Percentiles rank a stretch among this genome's conserved stretches.
These are phyloP conservation scores for Saccharomycopsis fibuligera DNA, from an alignment of 805 yeast species.

Conservation along the genomic window DNA sequence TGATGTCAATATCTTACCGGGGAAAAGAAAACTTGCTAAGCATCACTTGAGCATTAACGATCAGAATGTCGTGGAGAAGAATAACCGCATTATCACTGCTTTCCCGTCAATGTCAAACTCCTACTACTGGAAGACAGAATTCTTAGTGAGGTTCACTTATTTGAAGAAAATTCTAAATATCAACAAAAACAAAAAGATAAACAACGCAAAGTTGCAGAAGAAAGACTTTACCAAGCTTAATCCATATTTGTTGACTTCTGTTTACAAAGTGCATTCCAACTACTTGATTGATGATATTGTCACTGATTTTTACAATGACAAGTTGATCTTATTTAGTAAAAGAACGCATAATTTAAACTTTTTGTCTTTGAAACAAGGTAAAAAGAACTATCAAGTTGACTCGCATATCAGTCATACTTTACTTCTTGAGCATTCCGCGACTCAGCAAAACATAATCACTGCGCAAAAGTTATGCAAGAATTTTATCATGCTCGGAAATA, in stretches of 20 bases:
- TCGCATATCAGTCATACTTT: background rate
- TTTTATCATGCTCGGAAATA: slow-evolving; percentile 9
- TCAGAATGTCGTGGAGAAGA: slow-evolving; percentile 1
- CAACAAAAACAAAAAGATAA: slow-evolving; percentile 10
- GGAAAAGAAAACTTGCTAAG: slow-evolving; percentile 8
- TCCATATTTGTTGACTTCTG: slow-evolving; percentile 13
- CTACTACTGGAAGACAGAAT: slow-evolving; percentile 17
- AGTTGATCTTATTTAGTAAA: slow-evolving; percentile 10
- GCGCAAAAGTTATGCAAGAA: slow-evolving; percentile 5
- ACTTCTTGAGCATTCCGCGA: background rate
- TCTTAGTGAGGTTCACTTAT: slow-evolving; percentile 6
- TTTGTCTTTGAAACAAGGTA: slow-evolving; percentile 17
- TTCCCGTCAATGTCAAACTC: slow-evolving; percentile 17
- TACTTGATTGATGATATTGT: slow-evolving; percentile 10
- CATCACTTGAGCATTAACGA: background rate
- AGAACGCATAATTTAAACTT: slow-evolving; percentile 9
- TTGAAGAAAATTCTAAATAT: slow-evolving; percentile 9
- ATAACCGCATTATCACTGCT: background rate
- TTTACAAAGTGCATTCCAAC: slow-evolving; percentile 10
- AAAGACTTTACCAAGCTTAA: background rate
- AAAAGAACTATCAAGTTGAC: slow-evolving; percentile 5
- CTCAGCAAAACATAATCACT: background rate
- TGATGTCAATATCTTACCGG: slow-evolving; percentile 10
- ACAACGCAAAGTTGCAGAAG: background rate
- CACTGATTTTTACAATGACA: slow-evolving; percentile 16